A percentile compares a stretch with the other conserved stretches of the same genome.
Conservation (phyloP, 1,284 basidiomycete species). For the Ceratobasidium sp. region DNA sequence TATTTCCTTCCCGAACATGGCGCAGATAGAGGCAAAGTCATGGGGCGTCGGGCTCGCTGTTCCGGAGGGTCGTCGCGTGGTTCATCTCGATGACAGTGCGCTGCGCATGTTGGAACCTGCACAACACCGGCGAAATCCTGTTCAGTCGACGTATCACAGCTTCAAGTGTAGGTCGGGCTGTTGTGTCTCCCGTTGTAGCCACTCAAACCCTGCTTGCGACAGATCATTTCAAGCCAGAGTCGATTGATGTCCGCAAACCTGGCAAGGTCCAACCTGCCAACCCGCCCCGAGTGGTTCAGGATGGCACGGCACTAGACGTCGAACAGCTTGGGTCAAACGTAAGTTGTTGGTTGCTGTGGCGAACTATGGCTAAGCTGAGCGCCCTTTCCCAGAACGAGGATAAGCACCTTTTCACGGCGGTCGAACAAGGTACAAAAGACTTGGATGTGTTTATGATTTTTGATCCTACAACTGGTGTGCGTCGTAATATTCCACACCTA, state of each 20-base stretch:
- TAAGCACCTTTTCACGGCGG: constrained; percentile 21
- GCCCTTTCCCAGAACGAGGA: constrained; percentile 8
- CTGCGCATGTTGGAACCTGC: constrained; percentile 35
- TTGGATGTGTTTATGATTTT: constrained; percentile 36
- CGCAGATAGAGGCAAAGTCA: constrained; percentile 34
- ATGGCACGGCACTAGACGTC: constrained; percentile 34
- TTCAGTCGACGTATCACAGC: constrained; percentile 14
- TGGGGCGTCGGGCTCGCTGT: constrained; percentile 13
- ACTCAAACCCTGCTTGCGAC: neutral
- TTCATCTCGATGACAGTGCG: constrained; percentile 34
- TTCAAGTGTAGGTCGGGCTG: constrained; percentile 20
- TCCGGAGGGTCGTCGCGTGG: constrained; percentile 22
- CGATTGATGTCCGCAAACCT: constrained; percentile 33
- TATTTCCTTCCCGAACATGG: constrained; percentile 3
- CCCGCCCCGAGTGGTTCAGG: constrained; percentile 29
- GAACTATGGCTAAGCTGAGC: neutral
- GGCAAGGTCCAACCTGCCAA: constrained; percentile 29
- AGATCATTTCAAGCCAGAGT: constrained; percentile 35
- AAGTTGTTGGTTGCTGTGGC: neutral
- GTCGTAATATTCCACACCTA: neutral
- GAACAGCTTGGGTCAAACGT: constrained; percentile 25
- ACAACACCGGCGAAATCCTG: constrained; percentile 24
- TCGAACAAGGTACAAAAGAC: constrained; percentile 24
- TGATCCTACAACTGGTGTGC: constrained; percentile 29
- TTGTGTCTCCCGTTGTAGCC: no score